These are phyloP conservation scores for Lactarius hatsudake DNA, from an alignment of 768 basidiomycete species.

Conservation along the genomic window DNA sequence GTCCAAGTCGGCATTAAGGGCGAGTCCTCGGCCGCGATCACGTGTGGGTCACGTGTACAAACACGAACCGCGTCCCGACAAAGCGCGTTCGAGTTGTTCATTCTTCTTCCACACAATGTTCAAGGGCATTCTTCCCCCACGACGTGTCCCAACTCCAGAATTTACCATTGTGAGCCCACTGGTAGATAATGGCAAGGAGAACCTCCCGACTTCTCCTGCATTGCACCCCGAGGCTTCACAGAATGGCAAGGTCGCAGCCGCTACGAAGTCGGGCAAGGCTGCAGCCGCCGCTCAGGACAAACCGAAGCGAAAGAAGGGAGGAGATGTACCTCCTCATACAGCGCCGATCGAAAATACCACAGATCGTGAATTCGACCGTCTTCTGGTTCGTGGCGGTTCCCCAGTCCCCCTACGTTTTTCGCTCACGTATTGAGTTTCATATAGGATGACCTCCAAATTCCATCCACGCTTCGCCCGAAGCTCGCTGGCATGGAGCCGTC, in stretches of 20 bases:
- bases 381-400: conserved; percentile 55
- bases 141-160: conserved; percentile 62
- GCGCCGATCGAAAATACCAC: conserved; percentile 42
- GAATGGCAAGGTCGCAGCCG: conserved; percentile 27
- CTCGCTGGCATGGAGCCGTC: conserved; percentile 77
- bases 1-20: neutral
- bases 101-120: conserved; percentile 52
- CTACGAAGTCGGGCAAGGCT: conserved; percentile 36
- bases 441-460: conserved; percentile 93
- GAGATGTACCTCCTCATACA: conserved; percentile 25
- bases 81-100: neutral
- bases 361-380: conserved; percentile 73
- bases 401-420: neutral
- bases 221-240: conserved; percentile 25
- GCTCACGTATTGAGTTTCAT: conserved; percentile 12
- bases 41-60: conserved; percentile 20
- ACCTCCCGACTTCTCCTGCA: conserved; percentile 39
- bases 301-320: conserved; percentile 42
- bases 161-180: conserved; percentile 66
- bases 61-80: conserved; percentile 26
- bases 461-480: conserved; percentile 70
- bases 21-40: conserved; percentile 4
- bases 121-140: conserved; percentile 72
- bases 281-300: conserved; percentile 41
- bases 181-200: conserved; percentile 65